Evolutionary conservation across 148 eudicot species (phyloP).

Genomic region (Fagopyrum esculentum): DNA sequence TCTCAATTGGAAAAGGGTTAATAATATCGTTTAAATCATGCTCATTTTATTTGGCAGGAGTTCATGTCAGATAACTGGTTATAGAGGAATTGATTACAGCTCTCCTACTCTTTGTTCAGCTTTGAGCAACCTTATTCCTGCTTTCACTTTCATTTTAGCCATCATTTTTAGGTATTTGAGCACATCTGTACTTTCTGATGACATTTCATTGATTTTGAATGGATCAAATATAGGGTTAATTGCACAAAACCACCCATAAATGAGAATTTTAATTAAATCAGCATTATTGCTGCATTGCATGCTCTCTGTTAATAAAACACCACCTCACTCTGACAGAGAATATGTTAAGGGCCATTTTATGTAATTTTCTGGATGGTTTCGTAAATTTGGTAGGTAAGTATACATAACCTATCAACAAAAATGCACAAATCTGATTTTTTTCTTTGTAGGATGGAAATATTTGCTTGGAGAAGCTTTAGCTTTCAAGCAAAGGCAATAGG

Average conservation of each 20-base stretch:
- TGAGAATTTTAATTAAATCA: too few species aligned
- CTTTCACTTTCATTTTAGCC: conserved; percentile 47
- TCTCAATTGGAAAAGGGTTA: background rate
- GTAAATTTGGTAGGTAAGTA: background rate
- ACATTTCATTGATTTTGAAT: too few species aligned
- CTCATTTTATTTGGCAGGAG: conserved; percentile 17
- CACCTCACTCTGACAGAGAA: too few species aligned
- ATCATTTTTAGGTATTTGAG: conserved; percentile 28
- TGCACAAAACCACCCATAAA: too few species aligned
- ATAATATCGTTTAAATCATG: background rate
- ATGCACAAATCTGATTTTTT: background rate
- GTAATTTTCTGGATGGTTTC: background rate
- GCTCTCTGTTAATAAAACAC: too few species aligned
- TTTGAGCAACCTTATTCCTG: conserved; percentile 43
- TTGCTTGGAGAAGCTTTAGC: conserved; percentile 41
- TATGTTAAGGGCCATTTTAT: background rate
- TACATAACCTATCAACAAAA: background rate
- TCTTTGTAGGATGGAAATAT: conserved; percentile 52
- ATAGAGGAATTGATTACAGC: conserved; percentile 33
- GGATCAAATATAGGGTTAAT: too few species aligned
- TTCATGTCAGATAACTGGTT: conserved; percentile 24
- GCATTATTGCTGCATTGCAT: too few species aligned
- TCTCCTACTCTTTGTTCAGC: conserved; percentile 45
- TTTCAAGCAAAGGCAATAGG: conserved; percentile 64
- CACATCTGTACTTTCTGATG: background rate